phyloP scores from a whole-genome alignment of 495 filamentous ascomycete species.

The Xylona heveae region DNA sequence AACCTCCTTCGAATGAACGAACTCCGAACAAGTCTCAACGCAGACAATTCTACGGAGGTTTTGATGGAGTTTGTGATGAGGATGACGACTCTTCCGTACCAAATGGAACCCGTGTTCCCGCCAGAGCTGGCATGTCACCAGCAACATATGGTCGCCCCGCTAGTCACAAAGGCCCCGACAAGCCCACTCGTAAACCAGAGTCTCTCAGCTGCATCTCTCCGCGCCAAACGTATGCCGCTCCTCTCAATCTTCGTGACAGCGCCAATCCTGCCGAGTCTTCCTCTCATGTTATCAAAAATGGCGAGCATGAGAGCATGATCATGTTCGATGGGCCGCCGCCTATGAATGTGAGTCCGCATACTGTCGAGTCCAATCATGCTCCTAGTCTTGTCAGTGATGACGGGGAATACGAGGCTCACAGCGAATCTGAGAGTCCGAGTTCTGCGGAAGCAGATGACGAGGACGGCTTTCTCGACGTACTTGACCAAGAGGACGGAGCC shows the following conservation, averaged over 20 bases:
- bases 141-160: constrained; percentile 26
- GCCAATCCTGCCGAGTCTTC: not conserved
- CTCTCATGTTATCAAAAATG: not conserved
- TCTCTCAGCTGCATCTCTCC: constrained; percentile 3
- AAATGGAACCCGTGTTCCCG: constrained; percentile 30
- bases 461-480: constrained; percentile 13
- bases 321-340: constrained; percentile 11
- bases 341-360: constrained; percentile 55
- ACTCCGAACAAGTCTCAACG: not conserved
- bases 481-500: constrained; percentile 15
- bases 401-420: constrained; percentile 48
- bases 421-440: constrained; percentile 6
- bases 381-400: constrained; percentile 81
- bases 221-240: constrained; percentile 1
- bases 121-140: constrained; percentile 33
- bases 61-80: constrained; percentile 13
- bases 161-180: constrained; percentile 31
- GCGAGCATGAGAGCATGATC: constrained; percentile 10
- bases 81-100: constrained; percentile 10
- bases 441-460: constrained; percentile 13
- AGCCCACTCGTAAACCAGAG: constrained; percentile 5
- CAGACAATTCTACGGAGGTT: not conserved
- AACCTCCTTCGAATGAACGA: not conserved
- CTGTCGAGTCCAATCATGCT: constrained; percentile 54
- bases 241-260: not conserved